Conservation (phyloP, 108 stramenopile species). For the Cyclostephanos tholiformis region DNA sequence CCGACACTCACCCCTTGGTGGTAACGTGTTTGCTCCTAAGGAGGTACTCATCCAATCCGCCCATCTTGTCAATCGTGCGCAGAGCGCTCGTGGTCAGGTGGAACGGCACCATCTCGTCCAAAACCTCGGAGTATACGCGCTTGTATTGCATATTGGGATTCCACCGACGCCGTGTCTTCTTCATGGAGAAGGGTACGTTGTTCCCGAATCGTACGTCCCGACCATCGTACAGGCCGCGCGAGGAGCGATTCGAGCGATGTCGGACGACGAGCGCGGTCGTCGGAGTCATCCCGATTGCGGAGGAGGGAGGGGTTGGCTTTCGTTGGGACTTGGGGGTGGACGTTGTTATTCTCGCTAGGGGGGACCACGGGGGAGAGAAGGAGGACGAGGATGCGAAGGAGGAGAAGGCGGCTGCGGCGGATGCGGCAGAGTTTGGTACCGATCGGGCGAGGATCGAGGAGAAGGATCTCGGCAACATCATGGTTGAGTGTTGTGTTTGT, state of each 20-base stretch:
- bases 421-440: background rate
- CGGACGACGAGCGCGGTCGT: constrained; percentile 23
- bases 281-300: no score
- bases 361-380: background rate
- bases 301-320: background rate
- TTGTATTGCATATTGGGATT: constrained; percentile 81
- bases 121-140: constrained; percentile 73
- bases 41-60: constrained; percentile 86
- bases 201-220: constrained; percentile 80
- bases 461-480: constrained; percentile 9
- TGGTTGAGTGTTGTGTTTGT: background rate
- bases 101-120: constrained; percentile 86
- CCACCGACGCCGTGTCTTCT: constrained; percentile 76
- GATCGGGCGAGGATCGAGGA: constrained; percentile 10
- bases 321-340: background rate
- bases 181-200: constrained; percentile 78
- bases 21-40: constrained; percentile 63
- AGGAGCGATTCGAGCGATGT: constrained; percentile 73
- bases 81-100: constrained; percentile 78
- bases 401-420: background rate
- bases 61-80: constrained; percentile 80
- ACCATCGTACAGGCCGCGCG: constrained; percentile 83
- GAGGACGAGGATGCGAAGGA: background rate
- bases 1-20: constrained; percentile 36
- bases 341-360: background rate